Percentiles rank a stretch among this genome's conserved stretches.
These are phyloP conservation scores for Suillus tomentosus DNA, from an alignment of 768 basidiomycete genomes.

Conservation along the genomic window DNA sequence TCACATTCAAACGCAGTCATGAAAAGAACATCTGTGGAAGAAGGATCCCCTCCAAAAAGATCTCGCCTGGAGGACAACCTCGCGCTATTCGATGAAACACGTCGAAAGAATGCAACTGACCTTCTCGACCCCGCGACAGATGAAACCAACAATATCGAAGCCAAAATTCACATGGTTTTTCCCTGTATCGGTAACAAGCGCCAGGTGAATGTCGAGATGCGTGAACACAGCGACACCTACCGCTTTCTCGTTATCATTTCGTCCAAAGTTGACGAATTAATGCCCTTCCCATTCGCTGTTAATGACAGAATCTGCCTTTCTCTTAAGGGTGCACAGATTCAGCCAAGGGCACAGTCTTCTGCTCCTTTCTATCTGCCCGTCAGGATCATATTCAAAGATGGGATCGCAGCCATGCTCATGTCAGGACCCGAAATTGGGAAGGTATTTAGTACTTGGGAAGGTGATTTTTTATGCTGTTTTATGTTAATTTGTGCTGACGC, in stretches of 20 bases:
- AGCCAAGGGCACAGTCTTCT: conserved; percentile 28
- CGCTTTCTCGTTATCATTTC: conserved; percentile 44
- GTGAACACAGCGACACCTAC: conserved; percentile 19
- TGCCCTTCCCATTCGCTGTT: conserved; percentile 41
- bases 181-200: conserved; percentile 29
- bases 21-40: conserved; percentile 11
- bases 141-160: conserved; percentile 42
- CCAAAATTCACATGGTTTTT: conserved; percentile 50
- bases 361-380: conserved; percentile 40
- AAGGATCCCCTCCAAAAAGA: conserved; percentile 6
- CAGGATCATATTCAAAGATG: conserved; percentile 43
- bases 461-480: conserved; percentile 27
- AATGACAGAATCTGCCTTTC: conserved; percentile 48
- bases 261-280: conserved; percentile 35
- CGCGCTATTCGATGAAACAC: conserved; percentile 25
- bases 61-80: conserved; percentile 7
- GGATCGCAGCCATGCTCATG: conserved; percentile 43
- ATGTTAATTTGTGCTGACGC: not conserved
- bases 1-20: not conserved
- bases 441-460: conserved; percentile 43
- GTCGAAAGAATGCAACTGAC: conserved; percentile 33
- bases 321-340: conserved; percentile 45
- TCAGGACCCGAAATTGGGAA: conserved; percentile 29
- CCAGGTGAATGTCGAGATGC: conserved; percentile 34
- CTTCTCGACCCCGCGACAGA: conserved; percentile 33